These are phyloP conservation scores for Kingdonia uniflora DNA, from an alignment of 164 flowering plant genomes.

Conservation along the genomic window DNA sequence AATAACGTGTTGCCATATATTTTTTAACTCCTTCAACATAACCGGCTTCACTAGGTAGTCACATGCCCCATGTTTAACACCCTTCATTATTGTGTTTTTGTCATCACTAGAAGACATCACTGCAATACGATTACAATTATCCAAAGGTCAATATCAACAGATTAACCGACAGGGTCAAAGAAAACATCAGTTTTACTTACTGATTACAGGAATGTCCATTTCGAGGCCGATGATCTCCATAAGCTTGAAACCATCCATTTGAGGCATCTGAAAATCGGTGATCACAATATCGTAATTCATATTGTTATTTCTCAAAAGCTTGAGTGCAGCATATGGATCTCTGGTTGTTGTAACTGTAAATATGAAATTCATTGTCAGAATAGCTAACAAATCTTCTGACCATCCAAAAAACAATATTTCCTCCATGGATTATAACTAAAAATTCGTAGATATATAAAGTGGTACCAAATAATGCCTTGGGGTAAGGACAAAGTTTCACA, in stretches of 20 bases:
- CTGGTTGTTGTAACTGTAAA: slow-evolving; percentile 31
- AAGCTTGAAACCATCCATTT: slow-evolving; percentile 36
- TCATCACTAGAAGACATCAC: slow-evolving; percentile 25
- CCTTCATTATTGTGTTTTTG: slow-evolving; percentile 21
- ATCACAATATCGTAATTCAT: slow-evolving; percentile 29
- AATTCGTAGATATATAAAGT: no score
- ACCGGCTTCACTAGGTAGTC: slow-evolving; percentile 33
- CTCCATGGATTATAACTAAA: no score
- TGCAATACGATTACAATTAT: slow-evolving; percentile 1
- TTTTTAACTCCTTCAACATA: slow-evolving; percentile 20
- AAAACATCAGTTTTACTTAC: slow-evolving; percentile 14
- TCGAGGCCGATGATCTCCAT: slow-evolving; percentile 29
- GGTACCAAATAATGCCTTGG: no score
- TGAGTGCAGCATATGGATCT: slow-evolving; percentile 22
- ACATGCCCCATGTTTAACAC: slow-evolving; percentile 26
- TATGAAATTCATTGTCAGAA: no score
- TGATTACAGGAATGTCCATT: slow-evolving; percentile 45
- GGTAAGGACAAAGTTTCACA: no score
- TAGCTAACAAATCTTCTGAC: no score
- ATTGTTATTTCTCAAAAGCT: slow-evolving; percentile 23
- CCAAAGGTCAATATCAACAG: no score
- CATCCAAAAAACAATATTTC: no score
- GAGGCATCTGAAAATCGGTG: slow-evolving; percentile 29
- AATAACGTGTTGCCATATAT: slow-evolving; percentile 39
- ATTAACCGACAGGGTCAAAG: no score